These are phyloP conservation scores for Vinca minor DNA, from an alignment of 257 asterid genomes.

Conservation along the genomic window DNA sequence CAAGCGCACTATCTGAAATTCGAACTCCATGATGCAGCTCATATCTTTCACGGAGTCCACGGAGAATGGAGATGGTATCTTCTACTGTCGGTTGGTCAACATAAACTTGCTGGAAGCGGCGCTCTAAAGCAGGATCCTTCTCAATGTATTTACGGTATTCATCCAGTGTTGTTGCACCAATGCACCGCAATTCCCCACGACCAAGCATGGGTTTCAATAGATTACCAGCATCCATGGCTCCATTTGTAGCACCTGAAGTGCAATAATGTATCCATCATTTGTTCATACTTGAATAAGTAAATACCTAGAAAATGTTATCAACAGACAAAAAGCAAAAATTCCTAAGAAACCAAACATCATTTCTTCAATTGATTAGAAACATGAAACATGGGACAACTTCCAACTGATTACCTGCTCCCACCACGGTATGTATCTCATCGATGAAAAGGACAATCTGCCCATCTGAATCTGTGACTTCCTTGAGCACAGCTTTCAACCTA, in stretches of 20 bases:
- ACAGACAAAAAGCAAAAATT: neutral
- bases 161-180: constrained; percentile 92
- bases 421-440: constrained; percentile 96
- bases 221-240: constrained; percentile 99
- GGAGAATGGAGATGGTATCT: constrained; percentile 83
- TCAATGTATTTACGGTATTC: constrained; percentile 91
- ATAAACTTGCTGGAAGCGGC: constrained; percentile 95
- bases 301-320: neutral
- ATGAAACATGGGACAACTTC: neutral
- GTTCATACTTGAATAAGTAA: neutral
- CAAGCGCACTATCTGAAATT: constrained; percentile 85
- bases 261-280: neutral
- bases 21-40: constrained; percentile 97
- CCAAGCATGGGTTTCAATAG: constrained; percentile 98
- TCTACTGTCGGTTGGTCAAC: constrained; percentile 90
- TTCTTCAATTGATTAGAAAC: neutral
- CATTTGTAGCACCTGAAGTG: constrained; percentile 76
- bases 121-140: constrained; percentile 88
- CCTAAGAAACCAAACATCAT: neutral
- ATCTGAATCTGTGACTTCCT: constrained; percentile 91
- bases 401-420: constrained; percentile 72
- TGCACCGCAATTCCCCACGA: constrained; percentile 93
- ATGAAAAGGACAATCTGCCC: constrained; percentile 86
- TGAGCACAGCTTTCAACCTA: constrained; percentile 85
- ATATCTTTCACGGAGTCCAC: constrained; percentile 90